Conservation (phyloP, 2,329 filamentous ascomycete species). For the Fulvia fulva region DNA sequence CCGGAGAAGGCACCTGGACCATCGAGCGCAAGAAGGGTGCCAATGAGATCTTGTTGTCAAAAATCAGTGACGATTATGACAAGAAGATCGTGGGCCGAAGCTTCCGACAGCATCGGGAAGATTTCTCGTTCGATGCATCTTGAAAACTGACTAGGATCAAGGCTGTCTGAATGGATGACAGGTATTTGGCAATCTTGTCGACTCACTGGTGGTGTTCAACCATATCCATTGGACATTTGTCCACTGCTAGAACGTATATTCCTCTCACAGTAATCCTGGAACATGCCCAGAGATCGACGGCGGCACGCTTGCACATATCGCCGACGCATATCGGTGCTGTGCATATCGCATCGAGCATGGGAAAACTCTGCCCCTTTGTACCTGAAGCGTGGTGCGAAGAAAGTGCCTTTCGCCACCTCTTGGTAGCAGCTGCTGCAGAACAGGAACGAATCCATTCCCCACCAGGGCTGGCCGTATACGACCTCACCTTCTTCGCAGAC, state of each 20-base stretch:
- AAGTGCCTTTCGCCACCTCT: background rate
- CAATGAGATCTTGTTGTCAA: constrained; percentile 69
- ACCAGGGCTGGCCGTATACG: background rate
- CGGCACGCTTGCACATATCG: background rate
- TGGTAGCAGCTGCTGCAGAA: background rate
- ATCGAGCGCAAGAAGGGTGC: constrained; percentile 62
- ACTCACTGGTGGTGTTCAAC: background rate
- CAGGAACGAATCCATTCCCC: background rate
- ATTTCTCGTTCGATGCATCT: background rate
- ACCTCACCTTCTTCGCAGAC: background rate
- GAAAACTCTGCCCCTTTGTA: background rate
- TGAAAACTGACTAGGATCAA: background rate
- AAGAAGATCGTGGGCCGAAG: constrained; percentile 11
- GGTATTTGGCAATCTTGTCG: too few species aligned
- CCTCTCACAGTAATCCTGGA: background rate
- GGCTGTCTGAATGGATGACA: background rate
- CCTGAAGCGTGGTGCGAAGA: background rate
- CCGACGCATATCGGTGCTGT: background rate
- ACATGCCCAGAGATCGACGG: background rate
- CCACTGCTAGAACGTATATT: background rate
- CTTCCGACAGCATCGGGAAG: constrained; percentile 14
- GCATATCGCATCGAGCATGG: background rate
- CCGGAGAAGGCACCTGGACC: constrained; percentile 71
- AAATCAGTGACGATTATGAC: constrained; percentile 40
- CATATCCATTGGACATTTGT: background rate